These are phyloP conservation scores for Coemansia sp. DNA, from an alignment of 192 early-diverging fungal genomes.

Conservation along the genomic window DNA sequence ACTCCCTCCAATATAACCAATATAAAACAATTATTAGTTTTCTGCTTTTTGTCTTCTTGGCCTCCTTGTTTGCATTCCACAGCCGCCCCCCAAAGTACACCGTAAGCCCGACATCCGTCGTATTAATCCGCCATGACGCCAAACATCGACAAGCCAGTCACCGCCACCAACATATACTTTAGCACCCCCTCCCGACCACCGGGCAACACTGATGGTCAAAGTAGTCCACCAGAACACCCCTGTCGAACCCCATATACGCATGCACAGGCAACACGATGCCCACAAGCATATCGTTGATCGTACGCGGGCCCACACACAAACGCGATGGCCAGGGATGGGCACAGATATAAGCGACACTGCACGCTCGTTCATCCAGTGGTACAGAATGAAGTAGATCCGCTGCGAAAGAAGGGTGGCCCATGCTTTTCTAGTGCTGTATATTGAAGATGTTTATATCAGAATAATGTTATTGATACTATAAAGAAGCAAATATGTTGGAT, in stretches of 20 bases:
- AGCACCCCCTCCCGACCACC: conserved; percentile 59
- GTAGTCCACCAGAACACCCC: conserved; percentile 78
- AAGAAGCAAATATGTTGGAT: background rate
- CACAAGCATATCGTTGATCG: conserved; percentile 85
- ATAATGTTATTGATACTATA: background rate
- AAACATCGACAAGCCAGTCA: conserved; percentile 73
- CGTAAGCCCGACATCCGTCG: conserved; percentile 92
- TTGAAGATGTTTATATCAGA: background rate
- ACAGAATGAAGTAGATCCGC: no score
- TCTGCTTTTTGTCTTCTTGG: no score
- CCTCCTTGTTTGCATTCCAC: conserved; percentile 77
- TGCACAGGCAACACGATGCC: conserved; percentile 91
- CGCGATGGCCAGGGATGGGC: conserved; percentile 74
- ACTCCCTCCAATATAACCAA: no score
- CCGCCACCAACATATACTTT: conserved; percentile 62
- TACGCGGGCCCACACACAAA: conserved; percentile 76
- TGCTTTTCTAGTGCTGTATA: background rate
- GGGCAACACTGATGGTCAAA: conserved; percentile 67
- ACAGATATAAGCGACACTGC: conserved; percentile 70
- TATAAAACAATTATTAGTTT: no score
- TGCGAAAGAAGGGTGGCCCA: background rate
- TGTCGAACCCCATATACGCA: conserved; percentile 85
- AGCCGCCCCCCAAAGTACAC: conserved; percentile 76
- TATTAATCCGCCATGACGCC: conserved; percentile 95
- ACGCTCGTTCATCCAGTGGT: conserved; percentile 97